Evolutionary conservation across 495 filamentous ascomycete species (phyloP).

Genomic region (Neurospora sp.): DNA sequence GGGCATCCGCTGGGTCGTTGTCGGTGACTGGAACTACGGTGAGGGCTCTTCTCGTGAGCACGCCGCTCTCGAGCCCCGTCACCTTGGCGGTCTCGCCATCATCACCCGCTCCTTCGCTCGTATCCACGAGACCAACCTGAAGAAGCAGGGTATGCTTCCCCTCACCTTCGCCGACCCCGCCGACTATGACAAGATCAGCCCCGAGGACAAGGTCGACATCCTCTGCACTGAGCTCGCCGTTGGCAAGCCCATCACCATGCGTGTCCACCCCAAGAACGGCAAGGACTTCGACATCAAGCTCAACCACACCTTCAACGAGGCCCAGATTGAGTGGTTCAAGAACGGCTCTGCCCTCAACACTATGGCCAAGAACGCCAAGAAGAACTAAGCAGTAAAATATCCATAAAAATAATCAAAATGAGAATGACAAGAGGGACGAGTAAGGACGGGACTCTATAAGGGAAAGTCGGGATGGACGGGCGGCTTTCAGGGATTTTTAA

Average conservation of each 20-base stretch:
- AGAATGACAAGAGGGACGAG: constrained; percentile 8
- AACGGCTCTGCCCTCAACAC: constrained; percentile 95
- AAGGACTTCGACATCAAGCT: constrained; percentile 71
- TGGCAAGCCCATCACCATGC: constrained; percentile 87
- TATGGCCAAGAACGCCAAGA: constrained; percentile 65
- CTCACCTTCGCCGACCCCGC: constrained; percentile 88
- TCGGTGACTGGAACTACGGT: constrained; percentile 99
- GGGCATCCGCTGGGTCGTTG: constrained; percentile 91
- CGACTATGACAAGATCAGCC: constrained; percentile 95
- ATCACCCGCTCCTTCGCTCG: constrained; percentile 93
- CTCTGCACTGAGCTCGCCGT: constrained; percentile 84
- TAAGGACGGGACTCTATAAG: constrained; percentile 5
- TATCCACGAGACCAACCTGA: constrained; percentile 99
- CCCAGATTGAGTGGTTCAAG: constrained; percentile 97
- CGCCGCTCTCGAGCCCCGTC: constrained; percentile 92
- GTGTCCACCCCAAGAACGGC: constrained; percentile 82
- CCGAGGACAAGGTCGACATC: constrained; percentile 84
- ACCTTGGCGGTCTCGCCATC: constrained; percentile 94
- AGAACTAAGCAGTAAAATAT: constrained; percentile 14
- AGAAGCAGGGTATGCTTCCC: constrained; percentile 99
- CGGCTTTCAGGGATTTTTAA: constrained; percentile 18
- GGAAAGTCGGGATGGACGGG: constrained; percentile 9
- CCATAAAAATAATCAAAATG: constrained; percentile 8
- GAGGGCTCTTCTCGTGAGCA: constrained; percentile 97
- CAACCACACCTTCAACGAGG: constrained; percentile 91